Base-by-base conservation (phyloP, 2,329 filamentous ascomycete species). In the Fusarium lyarnte region DNA sequence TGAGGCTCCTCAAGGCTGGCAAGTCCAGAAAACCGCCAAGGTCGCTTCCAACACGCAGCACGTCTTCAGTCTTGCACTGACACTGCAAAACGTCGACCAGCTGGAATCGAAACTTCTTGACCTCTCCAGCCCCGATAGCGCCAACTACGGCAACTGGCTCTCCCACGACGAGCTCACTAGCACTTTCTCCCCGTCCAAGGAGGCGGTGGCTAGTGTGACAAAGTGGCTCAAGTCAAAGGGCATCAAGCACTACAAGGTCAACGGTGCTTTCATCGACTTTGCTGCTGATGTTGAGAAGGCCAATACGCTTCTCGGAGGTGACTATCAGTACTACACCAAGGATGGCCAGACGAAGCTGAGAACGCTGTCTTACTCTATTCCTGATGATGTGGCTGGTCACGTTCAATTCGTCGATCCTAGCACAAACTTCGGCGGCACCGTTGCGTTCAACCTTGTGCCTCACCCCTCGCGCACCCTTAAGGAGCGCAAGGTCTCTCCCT, bases 171-270 rank as follows among this genome's bases (percentile, higher is more conserved):
- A 72, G 4, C 39, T 71, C 6, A 27, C 53, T 0, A 6, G 16
- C 6, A 58, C 54, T 3, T 71, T 72, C 9, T 58, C 53, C 4
- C 68, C 69, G 2, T 72, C 68, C 3, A 25, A 55, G 2, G 53
- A 68, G 8, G 58, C 69, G 2, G 36, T 72, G 12, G 59, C 69
- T 16, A 64, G 58, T 25, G 69, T 72, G 13, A 68, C 63, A 2
- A 68, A 64, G 35, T 72, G 69, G 69, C 68, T 72, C 47, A 67
- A 72, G 46, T 51, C 63, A 2, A 68, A 72, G 19, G 63, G 68
- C 9, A 59, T 72, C 25, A 68, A 68, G 38, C 49, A 72, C 53
- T 72, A 71, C 53, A 72, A 63, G 35, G 43, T 68, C n/a, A 68
- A 64, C 3, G 68, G 39, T 3, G 69, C 57, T 3, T 72, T 72